These are phyloP conservation scores for Isatis lusitanica DNA, from an alignment of 441 rosid species.

Conservation along the genomic window DNA sequence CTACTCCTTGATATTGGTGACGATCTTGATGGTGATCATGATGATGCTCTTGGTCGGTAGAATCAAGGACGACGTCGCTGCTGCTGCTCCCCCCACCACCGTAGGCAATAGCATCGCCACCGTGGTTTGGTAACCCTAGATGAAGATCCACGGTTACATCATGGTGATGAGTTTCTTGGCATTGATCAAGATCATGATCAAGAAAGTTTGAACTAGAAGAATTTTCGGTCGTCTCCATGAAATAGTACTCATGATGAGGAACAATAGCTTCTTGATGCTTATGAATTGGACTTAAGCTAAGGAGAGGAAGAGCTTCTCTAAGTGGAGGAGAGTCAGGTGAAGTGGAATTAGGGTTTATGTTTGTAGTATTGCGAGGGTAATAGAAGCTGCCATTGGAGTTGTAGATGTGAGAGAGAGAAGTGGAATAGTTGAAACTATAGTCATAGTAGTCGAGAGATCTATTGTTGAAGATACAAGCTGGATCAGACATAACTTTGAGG, in stretches of 20 bases:
- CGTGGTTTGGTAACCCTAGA: slow-evolving; percentile 81
- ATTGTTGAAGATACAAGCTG: slow-evolving; percentile 58
- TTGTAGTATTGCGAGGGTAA: slow-evolving; percentile 30
- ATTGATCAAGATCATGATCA: slow-evolving; percentile 31
- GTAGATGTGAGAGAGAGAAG: slow-evolving; percentile 41
- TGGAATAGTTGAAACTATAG: slow-evolving; percentile 45
- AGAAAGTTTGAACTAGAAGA: slow-evolving; percentile 30
- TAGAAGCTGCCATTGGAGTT: slow-evolving; percentile 39
- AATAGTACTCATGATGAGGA: slow-evolving; percentile 40
- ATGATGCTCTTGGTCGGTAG: slow-evolving; percentile 22
- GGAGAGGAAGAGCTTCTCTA: slow-evolving; percentile 83
- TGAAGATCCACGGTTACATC: slow-evolving; percentile 80
- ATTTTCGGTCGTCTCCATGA: slow-evolving; percentile 36
- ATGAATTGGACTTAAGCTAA: slow-evolving; percentile 58
- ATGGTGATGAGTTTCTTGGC: slow-evolving; percentile 31
- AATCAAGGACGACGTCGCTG: slow-evolving; percentile 40
- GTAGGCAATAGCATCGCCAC: slow-evolving; percentile 27
- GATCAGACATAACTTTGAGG: slow-evolving; percentile 67
- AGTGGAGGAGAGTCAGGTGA: slow-evolving; percentile 68
- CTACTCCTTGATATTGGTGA: slow-evolving; percentile 43
- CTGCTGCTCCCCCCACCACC: slow-evolving; percentile 38
- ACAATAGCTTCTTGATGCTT: slow-evolving; percentile 37
- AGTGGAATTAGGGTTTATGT: slow-evolving; percentile 24
- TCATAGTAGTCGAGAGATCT: slow-evolving; percentile 44
- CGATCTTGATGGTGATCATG: slow-evolving; percentile 7